Evolutionary conservation across 768 basidiomycete genomes (phyloP).

Genomic region (Russula abietina): DNA sequence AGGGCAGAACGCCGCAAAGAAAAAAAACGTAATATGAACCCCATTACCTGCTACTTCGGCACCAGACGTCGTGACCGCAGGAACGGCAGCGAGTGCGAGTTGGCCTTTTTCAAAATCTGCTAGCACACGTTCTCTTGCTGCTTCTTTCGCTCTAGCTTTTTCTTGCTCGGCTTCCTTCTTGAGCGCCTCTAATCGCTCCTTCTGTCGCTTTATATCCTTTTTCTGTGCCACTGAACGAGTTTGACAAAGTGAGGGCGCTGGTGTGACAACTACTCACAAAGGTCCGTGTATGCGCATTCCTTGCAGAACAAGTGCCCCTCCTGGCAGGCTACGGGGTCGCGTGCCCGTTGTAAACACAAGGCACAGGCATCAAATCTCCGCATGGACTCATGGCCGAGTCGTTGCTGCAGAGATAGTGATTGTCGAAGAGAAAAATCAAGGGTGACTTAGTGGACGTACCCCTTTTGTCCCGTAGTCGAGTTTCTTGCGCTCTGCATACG

Average conservation of each 20-base stretch:
- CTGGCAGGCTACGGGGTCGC: slow-evolving; percentile 76
- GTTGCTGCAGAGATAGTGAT: slow-evolving; percentile 44
- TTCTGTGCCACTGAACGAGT: slow-evolving; percentile 70
- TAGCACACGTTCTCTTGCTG: slow-evolving; percentile 84
- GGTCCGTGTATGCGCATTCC: slow-evolving; percentile 85
- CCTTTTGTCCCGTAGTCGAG: slow-evolving; percentile 79
- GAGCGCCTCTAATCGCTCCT: slow-evolving; percentile 65
- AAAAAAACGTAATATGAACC: slow-evolving; percentile 27
- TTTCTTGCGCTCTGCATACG: slow-evolving; percentile 84
- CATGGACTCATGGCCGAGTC: slow-evolving; percentile 89
- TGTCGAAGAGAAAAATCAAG: not conserved
- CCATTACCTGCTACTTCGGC: slow-evolving; percentile 34
- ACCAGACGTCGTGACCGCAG: slow-evolving; percentile 39
- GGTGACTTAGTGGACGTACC: slow-evolving; percentile 35
- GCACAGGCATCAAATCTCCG: slow-evolving; percentile 87
- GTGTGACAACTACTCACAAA: slow-evolving; percentile 45
- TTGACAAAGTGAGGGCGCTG: slow-evolving; percentile 2
- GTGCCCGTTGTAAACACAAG: slow-evolving; percentile 76
- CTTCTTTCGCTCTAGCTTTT: slow-evolving; percentile 55
- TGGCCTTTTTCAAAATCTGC: slow-evolving; percentile 87
- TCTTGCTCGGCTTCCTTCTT: slow-evolving; percentile 79
- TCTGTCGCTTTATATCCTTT: slow-evolving; percentile 89
- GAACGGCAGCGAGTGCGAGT: slow-evolving; percentile 53
- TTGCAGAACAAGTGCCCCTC: slow-evolving; percentile 94
- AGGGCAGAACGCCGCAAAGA: not conserved